Conservation (phyloP, 1,284 basidiomycete genomes). For the Butyriboletus appendiculatus region DNA sequence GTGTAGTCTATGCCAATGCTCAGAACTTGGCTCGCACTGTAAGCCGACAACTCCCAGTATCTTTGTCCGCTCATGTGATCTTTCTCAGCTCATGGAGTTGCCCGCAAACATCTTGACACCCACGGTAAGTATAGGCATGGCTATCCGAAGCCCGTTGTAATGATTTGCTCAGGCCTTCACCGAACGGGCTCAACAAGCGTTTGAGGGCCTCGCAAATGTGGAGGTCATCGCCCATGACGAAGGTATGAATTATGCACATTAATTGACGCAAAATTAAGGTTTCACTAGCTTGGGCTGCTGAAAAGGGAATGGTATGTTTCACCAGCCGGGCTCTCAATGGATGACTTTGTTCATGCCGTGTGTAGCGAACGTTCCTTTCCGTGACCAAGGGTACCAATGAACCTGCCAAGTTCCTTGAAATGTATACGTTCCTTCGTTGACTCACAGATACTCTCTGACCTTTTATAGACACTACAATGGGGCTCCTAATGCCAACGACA, state of each 20-base stretch:
- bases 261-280: neutral
- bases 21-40: constrained; percentile 87
- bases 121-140: constrained; percentile 46
- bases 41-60: constrained; percentile 18
- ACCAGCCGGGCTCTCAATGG: neutral
- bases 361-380: constrained; percentile 80
- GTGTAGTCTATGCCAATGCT: constrained; percentile 71
- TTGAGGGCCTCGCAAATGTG: constrained; percentile 68
- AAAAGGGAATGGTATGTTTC: constrained; percentile 73
- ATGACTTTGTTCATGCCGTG: neutral
- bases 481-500: constrained; percentile 51
- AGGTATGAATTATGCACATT: constrained; percentile 42
- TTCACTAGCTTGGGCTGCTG: constrained; percentile 67
- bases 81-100: constrained; percentile 70
- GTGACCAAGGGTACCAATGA: constrained; percentile 83
- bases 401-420: constrained; percentile 86
- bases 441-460: neutral
- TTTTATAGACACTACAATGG: constrained; percentile 76
- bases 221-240: constrained; percentile 75
- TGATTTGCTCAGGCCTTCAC: constrained; percentile 56
- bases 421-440: constrained; percentile 47
- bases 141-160: neutral
- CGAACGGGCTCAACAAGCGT: constrained; percentile 69
- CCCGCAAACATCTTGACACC: constrained; percentile 86
- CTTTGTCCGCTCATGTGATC: constrained; percentile 1